Conservation (phyloP, 108 stramenopile genomes). For the Pseudonitzschia multiseries region DNA sequence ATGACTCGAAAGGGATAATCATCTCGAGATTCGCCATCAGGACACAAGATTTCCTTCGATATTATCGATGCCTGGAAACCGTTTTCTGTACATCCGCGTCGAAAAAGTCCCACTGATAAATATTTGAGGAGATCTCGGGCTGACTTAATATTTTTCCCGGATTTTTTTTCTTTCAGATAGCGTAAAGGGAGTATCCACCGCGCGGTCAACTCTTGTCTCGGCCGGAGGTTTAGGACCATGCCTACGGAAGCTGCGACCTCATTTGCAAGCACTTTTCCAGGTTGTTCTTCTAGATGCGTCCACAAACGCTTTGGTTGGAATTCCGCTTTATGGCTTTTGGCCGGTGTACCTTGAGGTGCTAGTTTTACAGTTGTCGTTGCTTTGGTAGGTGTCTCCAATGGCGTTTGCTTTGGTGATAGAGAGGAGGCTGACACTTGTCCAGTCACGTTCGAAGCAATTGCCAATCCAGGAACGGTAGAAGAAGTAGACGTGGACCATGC, state of each 20-base stretch:
- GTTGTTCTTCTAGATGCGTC: slow-evolving; percentile 73
- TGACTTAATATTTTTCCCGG: slow-evolving; percentile 20
- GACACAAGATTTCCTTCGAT: slow-evolving; percentile 67
- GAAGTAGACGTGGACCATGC: slow-evolving; percentile 12
- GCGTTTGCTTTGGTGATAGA: slow-evolving; percentile 31
- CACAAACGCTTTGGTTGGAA: slow-evolving; percentile 55
- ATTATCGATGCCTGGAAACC: slow-evolving; percentile 73
- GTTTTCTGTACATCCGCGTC: slow-evolving; percentile 78
- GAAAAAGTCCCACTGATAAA: slow-evolving; percentile 79
- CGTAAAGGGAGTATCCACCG: slow-evolving; percentile 76
- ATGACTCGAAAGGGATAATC: slow-evolving; percentile 56
- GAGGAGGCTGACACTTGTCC: not conserved
- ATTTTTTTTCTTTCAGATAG: slow-evolving; percentile 56
- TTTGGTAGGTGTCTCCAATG: slow-evolving; percentile 26
- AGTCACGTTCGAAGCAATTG: not conserved
- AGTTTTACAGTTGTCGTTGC: slow-evolving; percentile 13
- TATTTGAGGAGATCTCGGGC: slow-evolving; percentile 61
- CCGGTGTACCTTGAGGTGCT: slow-evolving; percentile 7
- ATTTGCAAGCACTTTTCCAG: slow-evolving; percentile 72
- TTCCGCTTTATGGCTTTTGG: slow-evolving; percentile 29
- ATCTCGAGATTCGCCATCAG: slow-evolving; percentile 42
- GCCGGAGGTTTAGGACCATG: slow-evolving; percentile 50
- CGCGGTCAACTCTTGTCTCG: slow-evolving; percentile 72
- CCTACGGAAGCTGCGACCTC: slow-evolving; percentile 36
- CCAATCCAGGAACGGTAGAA: not conserved